Evolutionary conservation across 129 eudicot genomes (phyloP), one percentile per base, ranked within the genome.

Genomic region (Lonicera japonica): DNA sequence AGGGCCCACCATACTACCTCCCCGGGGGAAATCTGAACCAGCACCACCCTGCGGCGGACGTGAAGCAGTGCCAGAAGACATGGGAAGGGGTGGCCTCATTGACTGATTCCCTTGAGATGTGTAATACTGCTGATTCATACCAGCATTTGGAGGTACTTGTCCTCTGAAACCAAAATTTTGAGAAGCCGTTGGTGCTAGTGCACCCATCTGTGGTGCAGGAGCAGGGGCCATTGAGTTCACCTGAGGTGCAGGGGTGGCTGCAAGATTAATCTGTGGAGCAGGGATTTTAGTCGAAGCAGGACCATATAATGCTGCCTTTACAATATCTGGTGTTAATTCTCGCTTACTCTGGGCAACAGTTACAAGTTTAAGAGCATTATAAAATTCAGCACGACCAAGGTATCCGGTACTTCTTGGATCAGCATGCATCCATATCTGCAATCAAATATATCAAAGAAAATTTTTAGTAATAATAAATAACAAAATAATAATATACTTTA

Each of bases 331-430:
- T 16, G 95, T 91, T 71, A 91, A 66, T 17, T 87, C 97, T 62
- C 95, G 76, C 79, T 84, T 91, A 73, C 95, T 91, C 67, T 91
- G 97, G 67, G 95, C 95, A 65, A 91, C 97, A 17, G 97, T 91
- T 11, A 91, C 94, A 70, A 91, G 94, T 76, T 84, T 91, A 58
- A 91, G 95, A 25, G 94, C 94, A 73, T 91, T 91, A 72, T 74
- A 87, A 73, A 91, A 91, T 70, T 87, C 97, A 48, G 73, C 78
- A 54, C 97, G 97, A 19, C 95, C 87, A 73, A 90, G 97, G 61
- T 70, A 86, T 34, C 97, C 97, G 65, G 78, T 81, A 58, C 76
- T 89, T 63, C 73, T 83, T 75, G 83, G 92, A 70, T 90, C 97
- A 67, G 97, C 97, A 75, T 83, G 82, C 79, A 60, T 82, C 97